A percentile compares a stretch with the other conserved stretches of the same genome.
phyloP scores from a whole-genome alignment of 2,329 filamentous ascomycete genomes.

The Ophiocordyceps camponoti-saundersi region DNA sequence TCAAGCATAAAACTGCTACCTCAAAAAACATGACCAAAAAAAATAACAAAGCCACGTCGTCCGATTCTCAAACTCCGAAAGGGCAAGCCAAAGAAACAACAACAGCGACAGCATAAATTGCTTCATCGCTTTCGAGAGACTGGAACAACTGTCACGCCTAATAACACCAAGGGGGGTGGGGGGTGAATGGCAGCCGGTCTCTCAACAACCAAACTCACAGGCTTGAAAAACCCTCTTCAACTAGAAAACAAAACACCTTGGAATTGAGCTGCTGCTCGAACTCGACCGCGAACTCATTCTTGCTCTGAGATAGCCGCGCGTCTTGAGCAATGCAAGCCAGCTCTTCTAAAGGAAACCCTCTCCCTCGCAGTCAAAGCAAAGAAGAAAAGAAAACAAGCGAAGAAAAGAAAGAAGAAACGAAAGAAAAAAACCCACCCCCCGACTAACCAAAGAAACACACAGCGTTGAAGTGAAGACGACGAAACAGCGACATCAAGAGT shows the following conservation, averaged over 20 bases:
- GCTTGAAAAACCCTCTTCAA: neutral
- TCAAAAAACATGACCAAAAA: too few relatives aligned
- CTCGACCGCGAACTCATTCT: neutral
- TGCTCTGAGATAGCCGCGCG: neutral
- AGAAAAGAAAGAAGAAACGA: neutral
- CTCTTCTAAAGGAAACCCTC: neutral
- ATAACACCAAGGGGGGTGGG: neutral
- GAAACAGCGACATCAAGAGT: neutral
- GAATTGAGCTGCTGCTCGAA: neutral
- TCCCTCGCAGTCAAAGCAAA: neutral
- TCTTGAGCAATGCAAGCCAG: neutral
- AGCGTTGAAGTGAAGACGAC: too few relatives aligned
- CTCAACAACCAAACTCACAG: neutral
- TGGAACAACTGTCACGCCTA: neutral
- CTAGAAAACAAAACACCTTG: too few relatives aligned
- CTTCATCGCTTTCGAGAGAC: neutral
- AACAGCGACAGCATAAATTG: neutral
- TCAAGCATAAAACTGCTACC: too few relatives aligned
- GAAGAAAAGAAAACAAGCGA: neutral
- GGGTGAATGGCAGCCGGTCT: neutral
- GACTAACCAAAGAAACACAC: neutral
- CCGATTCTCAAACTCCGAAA: too few relatives aligned
- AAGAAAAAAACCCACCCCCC: neutral
- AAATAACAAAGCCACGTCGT: too few relatives aligned
- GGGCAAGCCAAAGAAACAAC: too few relatives aligned